phyloP scores from a whole-genome alignment of 495 filamentous ascomycete genomes.

The Penicillium mononematosum region DNA sequence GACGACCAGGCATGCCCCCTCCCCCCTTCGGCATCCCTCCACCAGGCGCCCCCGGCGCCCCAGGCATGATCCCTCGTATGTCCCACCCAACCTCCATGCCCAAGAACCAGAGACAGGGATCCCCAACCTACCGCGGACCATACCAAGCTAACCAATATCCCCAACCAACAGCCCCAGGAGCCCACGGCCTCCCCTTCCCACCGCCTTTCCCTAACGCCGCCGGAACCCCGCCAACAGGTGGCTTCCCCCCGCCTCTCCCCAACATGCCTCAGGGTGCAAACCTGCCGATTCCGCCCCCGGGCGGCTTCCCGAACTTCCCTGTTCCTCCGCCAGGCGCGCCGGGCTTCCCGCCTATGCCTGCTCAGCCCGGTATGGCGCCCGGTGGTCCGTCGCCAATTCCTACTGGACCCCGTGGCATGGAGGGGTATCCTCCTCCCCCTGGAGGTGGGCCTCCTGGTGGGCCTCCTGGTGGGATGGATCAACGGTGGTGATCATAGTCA shows the following conservation, averaged over 20 bases:
- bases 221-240: constrained; percentile 36
- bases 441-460: constrained; percentile 24
- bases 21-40: constrained; percentile 56
- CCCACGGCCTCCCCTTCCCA: constrained; percentile 66
- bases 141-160: constrained; percentile 21
- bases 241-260: constrained; percentile 27
- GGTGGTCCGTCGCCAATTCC: constrained; percentile 19
- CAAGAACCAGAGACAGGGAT: not conserved
- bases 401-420: constrained; percentile 35
- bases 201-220: constrained; percentile 48
- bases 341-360: constrained; percentile 29
- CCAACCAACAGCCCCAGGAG: constrained; percentile 49
- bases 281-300: constrained; percentile 65
- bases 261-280: constrained; percentile 33
- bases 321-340: constrained; percentile 37
- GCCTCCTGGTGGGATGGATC: constrained; percentile 24
- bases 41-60: constrained; percentile 43
- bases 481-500: constrained; percentile 23
- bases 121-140: not conserved
- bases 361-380: constrained; percentile 20
- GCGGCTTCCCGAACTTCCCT: constrained; percentile 56
- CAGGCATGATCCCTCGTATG: constrained; percentile 50
- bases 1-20: constrained; percentile 50
- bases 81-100: constrained; percentile 12
- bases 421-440: constrained; percentile 33